These are phyloP conservation scores for Perkinsus olseni DNA, from an alignment of 169 alveolate species.

Conservation along the genomic window DNA sequence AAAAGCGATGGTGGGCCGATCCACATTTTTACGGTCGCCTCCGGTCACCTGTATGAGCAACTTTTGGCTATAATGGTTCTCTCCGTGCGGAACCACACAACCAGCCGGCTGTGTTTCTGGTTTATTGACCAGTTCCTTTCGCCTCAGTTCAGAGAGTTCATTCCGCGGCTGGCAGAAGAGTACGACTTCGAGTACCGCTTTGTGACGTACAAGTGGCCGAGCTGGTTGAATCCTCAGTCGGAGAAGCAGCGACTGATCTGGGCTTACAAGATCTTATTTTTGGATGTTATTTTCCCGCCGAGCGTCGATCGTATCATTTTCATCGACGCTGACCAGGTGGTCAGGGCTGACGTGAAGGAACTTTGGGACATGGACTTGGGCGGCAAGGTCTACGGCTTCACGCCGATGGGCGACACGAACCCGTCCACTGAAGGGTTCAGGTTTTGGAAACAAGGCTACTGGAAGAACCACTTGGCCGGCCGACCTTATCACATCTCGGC, in stretches of 20 bases:
- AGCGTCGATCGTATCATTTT: constrained; percentile 40
- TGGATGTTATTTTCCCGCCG: constrained; percentile 53
- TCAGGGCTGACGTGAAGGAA: constrained; percentile 51
- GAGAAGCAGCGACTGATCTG: constrained; percentile 58
- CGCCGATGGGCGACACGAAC: constrained; percentile 42
- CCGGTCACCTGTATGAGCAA: constrained; percentile 54
- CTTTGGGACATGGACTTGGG: constrained; percentile 55
- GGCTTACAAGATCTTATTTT: constrained; percentile 58
- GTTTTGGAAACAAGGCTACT: constrained; percentile 59
- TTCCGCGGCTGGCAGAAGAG: constrained; percentile 19
- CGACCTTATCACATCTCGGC: constrained; percentile 50
- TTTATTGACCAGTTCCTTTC: constrained; percentile 47
- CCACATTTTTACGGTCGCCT: constrained; percentile 46
- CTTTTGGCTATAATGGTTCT: constrained; percentile 45
- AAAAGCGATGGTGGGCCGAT: constrained; percentile 5
- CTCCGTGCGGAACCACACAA: constrained; percentile 37
- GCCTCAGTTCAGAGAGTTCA: constrained; percentile 31
- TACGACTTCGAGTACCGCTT: constrained; percentile 32
- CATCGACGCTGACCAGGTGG: constrained; percentile 58
- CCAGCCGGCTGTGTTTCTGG: constrained; percentile 48
- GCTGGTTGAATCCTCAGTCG: constrained; percentile 45
- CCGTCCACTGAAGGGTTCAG: constrained; percentile 47
- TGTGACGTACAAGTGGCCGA: constrained; percentile 55
- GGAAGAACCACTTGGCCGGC: constrained; percentile 40
- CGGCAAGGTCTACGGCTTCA: constrained; percentile 41